phyloP scores from a whole-genome alignment of 169 alveolate genomes.

The Theileria parva region DNA sequence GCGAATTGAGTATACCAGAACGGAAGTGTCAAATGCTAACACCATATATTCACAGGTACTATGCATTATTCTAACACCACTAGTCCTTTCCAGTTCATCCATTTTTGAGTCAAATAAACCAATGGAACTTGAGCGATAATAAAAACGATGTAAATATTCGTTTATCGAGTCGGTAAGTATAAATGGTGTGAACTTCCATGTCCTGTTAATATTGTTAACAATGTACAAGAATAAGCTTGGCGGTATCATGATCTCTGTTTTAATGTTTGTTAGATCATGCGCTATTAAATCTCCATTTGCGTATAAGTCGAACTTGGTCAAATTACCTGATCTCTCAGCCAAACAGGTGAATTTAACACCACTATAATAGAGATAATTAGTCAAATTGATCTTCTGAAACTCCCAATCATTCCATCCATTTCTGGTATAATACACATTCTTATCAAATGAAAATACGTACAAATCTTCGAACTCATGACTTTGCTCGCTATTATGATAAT shows the following conservation, averaged over 20 bases:
- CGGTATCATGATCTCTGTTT: constrained; percentile 15
- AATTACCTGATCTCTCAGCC: constrained; percentile 17
- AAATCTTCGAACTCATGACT: background rate
- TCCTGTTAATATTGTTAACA: background rate
- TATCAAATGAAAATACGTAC: constrained; percentile 4
- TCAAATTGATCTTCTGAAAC: background rate
- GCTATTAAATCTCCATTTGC: constrained; percentile 8
- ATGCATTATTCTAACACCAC: constrained; percentile 12
- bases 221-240: constrained; percentile 1
- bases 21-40: background rate
- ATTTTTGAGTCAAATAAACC: background rate
- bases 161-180: constrained; percentile 16
- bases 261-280: background rate
- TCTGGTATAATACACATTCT: constrained; percentile 1
- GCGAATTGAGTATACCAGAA: constrained; percentile 46
- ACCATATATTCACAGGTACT: constrained; percentile 39
- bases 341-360: background rate
- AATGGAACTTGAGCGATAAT: background rate
- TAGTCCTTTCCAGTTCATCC: background rate
- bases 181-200: constrained; percentile 14
- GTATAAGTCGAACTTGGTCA: constrained; percentile 19
- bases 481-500: background rate
- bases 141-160: background rate
- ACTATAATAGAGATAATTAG: background rate
- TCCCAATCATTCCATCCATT: constrained; percentile 17